Evolutionary conservation across 2,329 filamentous ascomycete species (phyloP), one percentile per base, ranked within the genome.

Genomic region (Cytospora piceae): DNA sequence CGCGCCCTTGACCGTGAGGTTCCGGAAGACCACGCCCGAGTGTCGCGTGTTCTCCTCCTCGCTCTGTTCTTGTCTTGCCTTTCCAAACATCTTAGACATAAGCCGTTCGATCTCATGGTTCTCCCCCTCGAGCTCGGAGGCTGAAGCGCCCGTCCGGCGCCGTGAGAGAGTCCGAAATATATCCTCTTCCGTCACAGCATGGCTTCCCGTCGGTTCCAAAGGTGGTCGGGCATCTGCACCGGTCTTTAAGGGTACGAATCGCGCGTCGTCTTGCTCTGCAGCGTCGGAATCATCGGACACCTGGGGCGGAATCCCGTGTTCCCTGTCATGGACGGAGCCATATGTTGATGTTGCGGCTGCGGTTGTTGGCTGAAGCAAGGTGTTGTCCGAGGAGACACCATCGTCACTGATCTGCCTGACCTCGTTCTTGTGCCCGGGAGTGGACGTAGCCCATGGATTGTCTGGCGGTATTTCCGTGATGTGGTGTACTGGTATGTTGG

Each of bases 31-130:
- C 15, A 93, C 86, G 39, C 90, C 90, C 31, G 85, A 81, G 72
- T 92, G 89, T 27, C 89, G 80, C 0, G 87, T 90, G 73, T 90
- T 86, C 70, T 90, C 89, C 68, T 90, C 88, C 67, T 91, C 85
- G 0, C 87, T 90, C n/a, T 85, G 79, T 54, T 84, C 82, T 69
- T 89, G 87, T 7, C 90, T 82, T 24, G 84, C 84, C 39, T 81
- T 78, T 7, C 90, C 90, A 71, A 92, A 92, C 83, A 92, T 90
- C 3, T 85, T 85, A 0, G 88, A 90, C 80, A 92, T 87, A 49
- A 91, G 76, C 14, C 80, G 79, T 59, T 88, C 81, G 37, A 89
- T 84, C 71, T 87, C 85, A n/a, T 80, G 79, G 56, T 79, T 78
- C 55, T 82, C 82, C 5, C 80, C 73, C 6, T 71, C 67, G 0